phyloP scores from a whole-genome alignment of 1,284 basidiomycete genomes.

The Erythrobasidium hasegawianum region DNA sequence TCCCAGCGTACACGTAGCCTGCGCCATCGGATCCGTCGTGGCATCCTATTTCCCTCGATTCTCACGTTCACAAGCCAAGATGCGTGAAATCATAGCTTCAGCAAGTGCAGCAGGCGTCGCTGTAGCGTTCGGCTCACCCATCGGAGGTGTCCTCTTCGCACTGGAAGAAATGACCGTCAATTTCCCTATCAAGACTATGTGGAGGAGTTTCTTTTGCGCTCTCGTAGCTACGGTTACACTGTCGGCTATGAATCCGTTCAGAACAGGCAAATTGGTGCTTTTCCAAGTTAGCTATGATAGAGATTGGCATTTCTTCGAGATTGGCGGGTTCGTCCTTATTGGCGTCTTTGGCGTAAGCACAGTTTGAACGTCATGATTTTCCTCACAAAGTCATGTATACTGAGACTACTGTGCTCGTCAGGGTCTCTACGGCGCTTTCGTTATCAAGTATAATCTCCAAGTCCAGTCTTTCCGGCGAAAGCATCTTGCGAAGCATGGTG shows the following conservation, averaged over 20 bases:
- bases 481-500: slow-evolving; percentile 74
- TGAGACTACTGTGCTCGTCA: too few relatives aligned
- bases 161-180: slow-evolving; percentile 94
- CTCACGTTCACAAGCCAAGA: slow-evolving; percentile 89
- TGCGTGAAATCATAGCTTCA: slow-evolving; percentile 91
- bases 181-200: slow-evolving; percentile 97
- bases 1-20: slow-evolving; percentile 95
- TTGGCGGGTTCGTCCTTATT: slow-evolving; percentile 78
- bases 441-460: slow-evolving; percentile 95
- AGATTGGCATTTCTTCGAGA: slow-evolving; percentile 99
- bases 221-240: slow-evolving; percentile 93
- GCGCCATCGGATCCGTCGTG: slow-evolving; percentile 84
- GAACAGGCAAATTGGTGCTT: slow-evolving; percentile 94
- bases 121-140: slow-evolving; percentile 94
- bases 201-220: slow-evolving; percentile 95
- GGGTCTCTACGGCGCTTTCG: slow-evolving; percentile 95
- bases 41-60: slow-evolving; percentile 77
- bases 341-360: slow-evolving; percentile 84
- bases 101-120: slow-evolving; percentile 96
- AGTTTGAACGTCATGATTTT: too few relatives aligned
- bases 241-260: slow-evolving; percentile 92
- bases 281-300: slow-evolving; percentile 97
- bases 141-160: slow-evolving; percentile 91
- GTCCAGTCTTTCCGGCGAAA: slow-evolving; percentile 89
- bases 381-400: too few relatives aligned